Evolutionary conservation across 352 stramenopile species (phyloP), one percentile per base, ranked within the genome.

Genomic region (Globisporangium paddicum): DNA sequence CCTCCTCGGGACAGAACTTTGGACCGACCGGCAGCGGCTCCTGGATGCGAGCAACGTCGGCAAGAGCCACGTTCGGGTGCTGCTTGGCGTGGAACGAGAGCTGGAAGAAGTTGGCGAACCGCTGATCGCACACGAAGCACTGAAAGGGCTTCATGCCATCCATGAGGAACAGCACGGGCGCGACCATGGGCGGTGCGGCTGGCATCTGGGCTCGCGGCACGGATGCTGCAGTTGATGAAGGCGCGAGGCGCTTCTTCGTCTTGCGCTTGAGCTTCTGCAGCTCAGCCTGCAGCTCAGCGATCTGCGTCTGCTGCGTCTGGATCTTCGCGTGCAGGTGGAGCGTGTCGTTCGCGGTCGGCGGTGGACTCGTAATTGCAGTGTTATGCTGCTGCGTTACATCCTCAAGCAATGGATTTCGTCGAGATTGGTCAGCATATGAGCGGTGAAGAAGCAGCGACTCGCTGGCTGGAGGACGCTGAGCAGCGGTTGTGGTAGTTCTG

Each of bases 41-140:
- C 48, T 89, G 75, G 11, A 55, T 42, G 23, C 69, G 68, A 37
- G 70, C 64, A 9, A 87, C 73, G 40, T 75, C 55, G 3, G 55
- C 38, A 23, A 77, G 66, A 2, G 66, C 51, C 16, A 38, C 38
- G 4, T 62, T 63, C 6, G 76, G 67, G 49, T 89, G 76, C 63
- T 87, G 74, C 58, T 89, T 89, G 30, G 59, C 73, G 48, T 89
- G 77, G 60, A 87, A 89, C 8, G 75, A 74, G n/a, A 89, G 73
- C 60, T 89, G 79, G 57, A 82, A 89, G 57, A 77, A 89, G 48
- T 87, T 89, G 58, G 72, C 62, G 62, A 87, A 87, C 21, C 69
- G 75, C 23, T 77, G 77, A 41, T 62, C 54, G 51, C 76, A 84
- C 21, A 87, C 68, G 48, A 67, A 71, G 69, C 79, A 89, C 63